A percentile compares a stretch with the other conserved stretches of the same genome.
Evolutionary conservation across 2,329 filamentous ascomycete genomes (phyloP).

Genomic region (Pseudohalonectria lignicola): DNA sequence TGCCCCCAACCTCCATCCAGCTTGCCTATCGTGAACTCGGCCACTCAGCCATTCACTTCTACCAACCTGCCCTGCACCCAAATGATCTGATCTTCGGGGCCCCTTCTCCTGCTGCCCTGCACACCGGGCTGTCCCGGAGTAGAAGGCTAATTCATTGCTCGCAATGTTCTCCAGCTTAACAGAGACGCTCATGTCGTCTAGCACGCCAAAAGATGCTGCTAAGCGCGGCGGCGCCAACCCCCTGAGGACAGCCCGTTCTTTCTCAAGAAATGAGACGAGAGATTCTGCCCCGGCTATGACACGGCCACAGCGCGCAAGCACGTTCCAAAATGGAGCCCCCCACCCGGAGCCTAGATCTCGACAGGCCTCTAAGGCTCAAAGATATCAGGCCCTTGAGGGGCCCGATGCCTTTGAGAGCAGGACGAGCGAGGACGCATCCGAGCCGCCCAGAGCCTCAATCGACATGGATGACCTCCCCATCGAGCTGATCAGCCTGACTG

Average conservation of each 20-base stretch:
- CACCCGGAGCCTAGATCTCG: constrained; percentile 3
- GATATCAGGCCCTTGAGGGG: constrained; percentile 6
- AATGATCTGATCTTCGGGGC: too few species aligned
- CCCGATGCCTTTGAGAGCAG: constrained; percentile 38
- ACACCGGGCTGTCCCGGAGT: too few species aligned
- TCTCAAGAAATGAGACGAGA: constrained; percentile 10
- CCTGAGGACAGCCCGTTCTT: constrained; percentile 17
- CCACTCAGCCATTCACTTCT: too few species aligned
- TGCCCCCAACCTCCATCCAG: too few species aligned
- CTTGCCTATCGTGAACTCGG: too few species aligned
- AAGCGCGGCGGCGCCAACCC: constrained; percentile 11
- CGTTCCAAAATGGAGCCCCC: constrained; percentile 28
- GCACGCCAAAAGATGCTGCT: constrained; percentile 10
- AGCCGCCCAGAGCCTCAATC: constrained; percentile 44
- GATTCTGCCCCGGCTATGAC: constrained; percentile 7
- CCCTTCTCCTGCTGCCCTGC: too few species aligned
- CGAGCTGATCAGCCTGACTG: constrained; percentile 80
- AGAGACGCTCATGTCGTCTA: constrained; percentile 12
- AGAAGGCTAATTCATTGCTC: too few species aligned
- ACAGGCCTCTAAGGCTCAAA: not conserved
- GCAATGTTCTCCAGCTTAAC: constrained; percentile 18
- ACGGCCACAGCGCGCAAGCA: constrained; percentile 33
- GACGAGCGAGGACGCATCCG: constrained; percentile 30
- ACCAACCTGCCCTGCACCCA: too few species aligned
- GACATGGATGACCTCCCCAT: constrained; percentile 86